Base-by-base conservation (phyloP, 2,329 filamentous ascomycete genomes). In the Leptographium radiaticola region DNA sequence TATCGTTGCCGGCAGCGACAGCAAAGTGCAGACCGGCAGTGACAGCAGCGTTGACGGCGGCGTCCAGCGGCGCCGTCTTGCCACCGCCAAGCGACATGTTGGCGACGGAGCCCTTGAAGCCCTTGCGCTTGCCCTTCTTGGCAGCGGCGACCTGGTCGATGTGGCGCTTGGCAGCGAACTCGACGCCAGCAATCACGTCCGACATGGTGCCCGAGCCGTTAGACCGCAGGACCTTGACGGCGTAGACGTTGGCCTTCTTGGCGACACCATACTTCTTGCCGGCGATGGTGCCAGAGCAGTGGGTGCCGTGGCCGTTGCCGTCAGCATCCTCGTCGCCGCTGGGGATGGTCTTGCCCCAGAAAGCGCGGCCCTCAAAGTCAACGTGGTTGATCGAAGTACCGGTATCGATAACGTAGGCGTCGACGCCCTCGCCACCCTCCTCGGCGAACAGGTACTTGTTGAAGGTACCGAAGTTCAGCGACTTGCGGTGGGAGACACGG, bases 51-150 rank as follows among this genome's bases (percentile, higher is more conserved):
- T 97, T 93, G 62, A 97, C 91, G 62, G 89, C 89, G 61, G 86
- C 80, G 68, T 98, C 93, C 54, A 98, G 84, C 65, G 89, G 84
- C 61, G 82, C 79, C 58, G 91, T 96, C 80, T 96, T 97, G 77
- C 93, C 93, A 75, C 93, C 93, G 67, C 93, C 93, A 56, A 98
- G 86, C 67, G 87, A 94, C 93, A 98, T 98, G 83, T 98, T 98
- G 76, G 94, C 93, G 67, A 91, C 86, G 61, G 89, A 95, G 68
- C 93, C 93, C 85, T 97, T 97, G 86, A 96, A 97, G 69, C 86
- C 87, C 86, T 97, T 87, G 72, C 83, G 83, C 77, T 94, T 89
- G 65, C 89, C 89, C 54, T 80, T 77, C 84, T 95, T 94, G 65
- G 87, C 87, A 58, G 75, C 75, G 70, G 85, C 80, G 63, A 85